Evolutionary conservation across 495 filamentous ascomycete genomes (phyloP).

Genomic region (Xylaria acuta): DNA sequence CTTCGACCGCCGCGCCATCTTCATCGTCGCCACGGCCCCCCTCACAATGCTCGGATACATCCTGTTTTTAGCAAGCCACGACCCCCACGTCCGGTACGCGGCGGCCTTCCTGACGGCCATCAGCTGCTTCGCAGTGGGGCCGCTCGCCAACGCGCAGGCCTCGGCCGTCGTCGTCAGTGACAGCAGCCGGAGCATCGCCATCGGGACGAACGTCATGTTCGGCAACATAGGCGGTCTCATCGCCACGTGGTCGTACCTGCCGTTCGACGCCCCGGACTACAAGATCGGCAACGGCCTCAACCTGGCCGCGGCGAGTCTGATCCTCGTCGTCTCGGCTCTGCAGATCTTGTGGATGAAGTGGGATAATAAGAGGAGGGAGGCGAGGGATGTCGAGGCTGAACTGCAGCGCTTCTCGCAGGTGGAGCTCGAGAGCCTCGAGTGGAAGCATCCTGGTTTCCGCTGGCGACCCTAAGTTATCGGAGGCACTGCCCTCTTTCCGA

Average conservation of each 20-base stretch:
- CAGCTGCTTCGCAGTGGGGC: conserved; percentile 71
- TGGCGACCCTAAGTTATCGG: conserved; percentile 57
- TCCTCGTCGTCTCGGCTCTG: conserved; percentile 54
- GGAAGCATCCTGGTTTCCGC: conserved; percentile 73
- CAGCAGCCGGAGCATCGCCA: conserved; percentile 69
- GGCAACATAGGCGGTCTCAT: conserved; percentile 76
- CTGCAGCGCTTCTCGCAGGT: conserved; percentile 60
- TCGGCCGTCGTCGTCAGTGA: conserved; percentile 75
- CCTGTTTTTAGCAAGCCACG: conserved; percentile 68
- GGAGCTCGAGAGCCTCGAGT: conserved; percentile 72
- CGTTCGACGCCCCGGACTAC: conserved; percentile 70
- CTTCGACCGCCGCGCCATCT: conserved; percentile 64
- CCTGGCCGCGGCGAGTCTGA: conserved; percentile 63
- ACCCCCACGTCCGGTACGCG: conserved; percentile 66
- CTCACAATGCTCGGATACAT: conserved; percentile 72
- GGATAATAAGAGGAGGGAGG: conserved; percentile 66
- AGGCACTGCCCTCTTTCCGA: background rate
- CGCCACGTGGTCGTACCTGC: conserved; percentile 72
- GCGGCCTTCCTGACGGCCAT: conserved; percentile 72
- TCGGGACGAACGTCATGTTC: conserved; percentile 72
- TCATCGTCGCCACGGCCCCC: conserved; percentile 62
- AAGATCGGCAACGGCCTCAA: conserved; percentile 77
- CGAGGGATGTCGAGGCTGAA: conserved; percentile 58
- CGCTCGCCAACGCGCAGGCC: conserved; percentile 69
- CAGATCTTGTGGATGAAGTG: conserved; percentile 66